Evolutionary conservation across 441 rosid species (phyloP).

Genomic region (Eutrema salsugineum): DNA sequence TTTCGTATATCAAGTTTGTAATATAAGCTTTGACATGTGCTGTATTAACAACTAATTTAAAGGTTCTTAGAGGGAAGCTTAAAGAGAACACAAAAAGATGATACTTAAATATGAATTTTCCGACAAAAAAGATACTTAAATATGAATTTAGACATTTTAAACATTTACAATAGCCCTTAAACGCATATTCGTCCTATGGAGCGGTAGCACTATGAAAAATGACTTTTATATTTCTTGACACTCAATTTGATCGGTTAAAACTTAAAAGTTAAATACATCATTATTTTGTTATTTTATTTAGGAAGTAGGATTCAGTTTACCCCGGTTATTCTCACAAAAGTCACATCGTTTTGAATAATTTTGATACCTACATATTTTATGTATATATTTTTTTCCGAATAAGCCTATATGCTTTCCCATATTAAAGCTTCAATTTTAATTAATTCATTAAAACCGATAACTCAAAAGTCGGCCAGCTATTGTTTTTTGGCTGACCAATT

Average conservation of each 20-base stretch:
- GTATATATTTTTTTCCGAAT: not conserved
- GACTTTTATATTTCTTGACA: not conserved
- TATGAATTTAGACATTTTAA: not conserved
- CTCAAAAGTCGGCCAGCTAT: not conserved
- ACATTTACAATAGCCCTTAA: not conserved
- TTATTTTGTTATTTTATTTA: not conserved
- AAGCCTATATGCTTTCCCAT: not conserved
- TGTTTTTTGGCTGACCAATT: not conserved
- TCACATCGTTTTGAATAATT: not conserved
- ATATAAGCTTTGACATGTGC: not conserved
- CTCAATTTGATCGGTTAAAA: not conserved
- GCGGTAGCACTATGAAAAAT: constrained; percentile 1
- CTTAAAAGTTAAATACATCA: not conserved
- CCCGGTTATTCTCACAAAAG: not conserved
- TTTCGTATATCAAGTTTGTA: constrained; percentile 9
- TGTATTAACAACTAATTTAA: not conserved
- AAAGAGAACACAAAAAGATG: not conserved
- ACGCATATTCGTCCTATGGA: constrained; percentile 20
- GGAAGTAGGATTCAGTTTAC: not conserved
- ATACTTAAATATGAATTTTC: constrained; percentile 13
- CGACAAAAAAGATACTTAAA: constrained; percentile 5
- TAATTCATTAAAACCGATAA: not conserved
- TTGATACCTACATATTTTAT: not conserved
- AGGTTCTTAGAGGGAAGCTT: not conserved
- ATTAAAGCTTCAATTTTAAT: not conserved